Evolutionary conservation across 345 rosid genomes (phyloP), one percentile per base, ranked within the genome.

Genomic region (Pugionium dolabratum): DNA sequence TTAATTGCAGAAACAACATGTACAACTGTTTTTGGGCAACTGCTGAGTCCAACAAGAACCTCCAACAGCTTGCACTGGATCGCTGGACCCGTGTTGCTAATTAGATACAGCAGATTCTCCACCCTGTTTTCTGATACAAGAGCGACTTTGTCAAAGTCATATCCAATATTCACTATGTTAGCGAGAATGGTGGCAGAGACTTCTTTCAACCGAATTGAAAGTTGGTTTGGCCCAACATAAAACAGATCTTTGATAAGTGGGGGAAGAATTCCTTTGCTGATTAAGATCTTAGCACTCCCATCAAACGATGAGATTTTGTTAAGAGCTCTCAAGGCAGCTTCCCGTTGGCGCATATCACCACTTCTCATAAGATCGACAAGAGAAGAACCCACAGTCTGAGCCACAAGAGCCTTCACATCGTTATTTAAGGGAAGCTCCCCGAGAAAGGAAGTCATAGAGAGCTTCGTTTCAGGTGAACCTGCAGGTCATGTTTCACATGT

Each of bases 1-100:
- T 84, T 94, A 65, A 90, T 84, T 32, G 96, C 95, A 45, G 92
- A 68, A 40, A 90, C 97, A 9, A 90, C 90, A 7, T 83, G 83
- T 25, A 74, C 28, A 62, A 88, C 95, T 48, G 97, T 76, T 54
- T 78, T 60, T 8, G 73, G 78, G 47, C 84, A 82, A 67, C 28
- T 69, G 6, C 97, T 90, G 60, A 94, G 86, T 75, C 99, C 99
- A 54, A 88, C 95, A 52, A 94, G 99, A 78, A 94, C 96, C 80
- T 94, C 97, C 65, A 94, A 79, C 65, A 94, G 96, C 60, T 94
- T 88, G 86, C 99, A 90, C 78, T 86, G 97, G 39, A 94, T 88
- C 29, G 92, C 82, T 50, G 99, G 99, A 70, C 97, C 97, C 0
- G 99, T 94, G 82, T 94, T 88, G 83, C 96, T 94, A 64, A 94